Percentiles rank a stretch among this genome's conserved stretches.
Evolutionary conservation across 768 basidiomycete species (phyloP).

Genomic region (Suillus subalutaceus): DNA sequence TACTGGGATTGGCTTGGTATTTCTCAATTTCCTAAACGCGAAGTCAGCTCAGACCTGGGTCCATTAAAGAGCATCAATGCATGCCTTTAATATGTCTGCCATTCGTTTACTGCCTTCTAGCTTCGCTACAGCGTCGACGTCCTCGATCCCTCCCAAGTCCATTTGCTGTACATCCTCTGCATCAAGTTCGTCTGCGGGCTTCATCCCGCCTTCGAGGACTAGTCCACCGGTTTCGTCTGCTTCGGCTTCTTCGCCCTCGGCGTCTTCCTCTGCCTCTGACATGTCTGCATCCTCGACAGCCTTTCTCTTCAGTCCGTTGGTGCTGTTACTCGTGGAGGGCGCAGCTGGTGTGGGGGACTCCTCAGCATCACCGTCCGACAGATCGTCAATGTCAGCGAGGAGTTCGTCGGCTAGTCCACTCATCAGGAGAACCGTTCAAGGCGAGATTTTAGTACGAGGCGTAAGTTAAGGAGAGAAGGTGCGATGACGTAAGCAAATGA

Average conservation of each 20-base stretch:
- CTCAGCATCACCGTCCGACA: conserved; percentile 67
- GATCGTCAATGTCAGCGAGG: conserved; percentile 86
- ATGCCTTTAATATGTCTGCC: conserved; percentile 78
- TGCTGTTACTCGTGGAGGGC: conserved; percentile 18
- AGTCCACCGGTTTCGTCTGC: conserved; percentile 51
- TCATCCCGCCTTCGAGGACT: conserved; percentile 83
- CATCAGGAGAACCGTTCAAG: conserved; percentile 42
- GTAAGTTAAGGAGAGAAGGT: background rate
- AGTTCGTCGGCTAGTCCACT: conserved; percentile 90
- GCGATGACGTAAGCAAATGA: background rate
- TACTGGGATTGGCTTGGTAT: conserved; percentile 78
- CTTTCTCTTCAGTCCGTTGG: conserved; percentile 63
- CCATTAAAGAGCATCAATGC: background rate
- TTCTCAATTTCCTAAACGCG: conserved; percentile 80
- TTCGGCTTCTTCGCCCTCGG: conserved; percentile 40
- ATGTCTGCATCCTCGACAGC: conserved; percentile 56
- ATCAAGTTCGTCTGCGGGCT: conserved; percentile 95
- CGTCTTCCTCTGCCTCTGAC: conserved; percentile 55
- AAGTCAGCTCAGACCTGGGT: background rate
- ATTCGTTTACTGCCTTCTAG: conserved; percentile 87
- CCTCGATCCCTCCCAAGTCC: conserved; percentile 84
- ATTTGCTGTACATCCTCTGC: conserved; percentile 92
- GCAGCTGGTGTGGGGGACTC: conserved; percentile 37
- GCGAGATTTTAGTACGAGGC: background rate
- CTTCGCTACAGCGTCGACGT: conserved; percentile 88